These are phyloP conservation scores for Xerocomellus amylosporus DNA, from an alignment of 768 basidiomycete species.

Conservation along the genomic window DNA sequence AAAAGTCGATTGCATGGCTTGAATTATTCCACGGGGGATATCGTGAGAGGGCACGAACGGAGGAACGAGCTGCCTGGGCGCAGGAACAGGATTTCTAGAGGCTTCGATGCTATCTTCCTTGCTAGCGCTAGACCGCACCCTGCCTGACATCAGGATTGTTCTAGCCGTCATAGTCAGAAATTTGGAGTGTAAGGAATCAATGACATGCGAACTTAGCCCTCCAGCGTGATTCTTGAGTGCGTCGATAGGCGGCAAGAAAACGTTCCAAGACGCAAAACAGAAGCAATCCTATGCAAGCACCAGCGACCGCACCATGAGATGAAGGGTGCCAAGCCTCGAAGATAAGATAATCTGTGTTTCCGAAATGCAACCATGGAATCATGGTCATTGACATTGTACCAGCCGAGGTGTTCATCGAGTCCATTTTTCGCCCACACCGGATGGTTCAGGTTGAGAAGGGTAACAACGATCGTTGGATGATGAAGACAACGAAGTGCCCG, in stretches of 20 bases:
- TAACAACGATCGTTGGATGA: background rate
- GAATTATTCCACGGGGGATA: conserved; percentile 63
- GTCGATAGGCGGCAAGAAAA: conserved; percentile 57
- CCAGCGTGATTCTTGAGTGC: conserved; percentile 57
- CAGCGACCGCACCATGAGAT: conserved; percentile 67
- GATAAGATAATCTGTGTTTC: conserved; percentile 57
- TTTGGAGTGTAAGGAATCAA: background rate
- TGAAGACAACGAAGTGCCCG: background rate
- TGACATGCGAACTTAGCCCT: conserved; percentile 43
- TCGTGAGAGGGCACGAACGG: conserved; percentile 72
- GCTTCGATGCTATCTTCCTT: conserved; percentile 2
- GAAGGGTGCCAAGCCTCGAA: conserved; percentile 69
- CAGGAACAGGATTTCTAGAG: background rate
- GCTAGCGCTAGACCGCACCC: background rate
- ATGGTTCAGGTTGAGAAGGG: background rate
- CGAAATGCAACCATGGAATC: conserved; percentile 71
- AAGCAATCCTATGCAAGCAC: conserved; percentile 70
- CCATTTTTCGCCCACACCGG: background rate
- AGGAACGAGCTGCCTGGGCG: conserved; percentile 34
- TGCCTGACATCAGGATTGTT: background rate
- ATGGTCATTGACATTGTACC: conserved; percentile 38
- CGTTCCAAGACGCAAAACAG: conserved; percentile 69
- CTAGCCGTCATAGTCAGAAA: conserved; percentile 12
- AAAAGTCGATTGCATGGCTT: conserved; percentile 60
- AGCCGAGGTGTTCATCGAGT: conserved; percentile 9